Evolutionary conservation across 495 filamentous ascomycete species (phyloP), one percentile per base, ranked within the genome.

Genomic region (Daldinia decipiens): DNA sequence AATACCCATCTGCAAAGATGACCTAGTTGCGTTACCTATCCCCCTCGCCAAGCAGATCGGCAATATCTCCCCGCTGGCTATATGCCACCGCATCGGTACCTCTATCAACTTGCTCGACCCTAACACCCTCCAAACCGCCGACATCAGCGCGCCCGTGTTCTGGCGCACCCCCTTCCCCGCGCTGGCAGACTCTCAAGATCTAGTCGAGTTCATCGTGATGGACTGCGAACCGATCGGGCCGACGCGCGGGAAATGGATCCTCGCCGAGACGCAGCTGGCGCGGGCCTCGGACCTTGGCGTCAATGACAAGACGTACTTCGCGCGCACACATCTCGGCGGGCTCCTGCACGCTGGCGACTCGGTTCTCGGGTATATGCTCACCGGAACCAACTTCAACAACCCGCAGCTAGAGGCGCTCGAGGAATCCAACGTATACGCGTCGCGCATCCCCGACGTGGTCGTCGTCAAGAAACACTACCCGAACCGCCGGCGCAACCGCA

Each of bases 391-490:
- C 77, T 98, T 92, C 86, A 99, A 99, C 86, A 93, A 93, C 74
- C 82, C 85, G 0, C 80, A 93, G 51, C 92, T 92, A 72, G 95
- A 97, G 52, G 91, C 88, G 2, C 84, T 97, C 21, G 91, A 96
- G 78, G 78, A 83, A 61, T 89, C 87, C 74, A 83, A 87, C 75
- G 82, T 87, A 24, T 92, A 93, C 82, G 80, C 87, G 3, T 90
- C 88, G 9, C 89, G 85, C 3, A 90, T 99, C 45, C 96, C 96
- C 0, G 96, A 98, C 69, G 96, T 98, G 1, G 77, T 98, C 0
- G 87, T 99, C 2, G 93, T 99, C 70, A 97, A 96, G 93, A 99
- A 99, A 78, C 87, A 89, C 84, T 98, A 96, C 79, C 87, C 92
- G 7, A 89, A 93, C 78, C 90, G 90, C 73, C 91, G 93, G 85